phyloP scores from a whole-genome alignment of 2,329 filamentous ascomycete species.

The Daldinia eschscholtzii region DNA sequence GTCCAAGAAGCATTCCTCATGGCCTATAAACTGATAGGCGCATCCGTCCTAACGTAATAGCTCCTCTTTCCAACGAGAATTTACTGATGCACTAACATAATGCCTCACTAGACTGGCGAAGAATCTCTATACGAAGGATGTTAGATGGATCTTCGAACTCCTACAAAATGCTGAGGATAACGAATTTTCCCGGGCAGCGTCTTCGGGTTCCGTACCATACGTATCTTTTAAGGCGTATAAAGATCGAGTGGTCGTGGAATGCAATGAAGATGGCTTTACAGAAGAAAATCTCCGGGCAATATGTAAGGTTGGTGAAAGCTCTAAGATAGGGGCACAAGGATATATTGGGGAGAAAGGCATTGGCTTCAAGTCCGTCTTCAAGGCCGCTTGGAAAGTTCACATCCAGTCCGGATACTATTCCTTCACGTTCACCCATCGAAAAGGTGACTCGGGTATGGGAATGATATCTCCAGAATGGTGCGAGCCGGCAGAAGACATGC shows the following conservation, averaged over 20 bases:
- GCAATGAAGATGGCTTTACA: constrained; percentile 64
- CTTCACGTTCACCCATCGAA: constrained; percentile 58
- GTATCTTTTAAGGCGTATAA: constrained; percentile 55
- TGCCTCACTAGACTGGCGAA: constrained; percentile 55
- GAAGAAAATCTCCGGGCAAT: constrained; percentile 59
- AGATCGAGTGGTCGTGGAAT: constrained; percentile 59
- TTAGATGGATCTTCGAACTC: constrained; percentile 65
- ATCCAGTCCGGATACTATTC: constrained; percentile 60
- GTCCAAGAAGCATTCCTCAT: constrained; percentile 36
- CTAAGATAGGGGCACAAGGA: constrained; percentile 57
- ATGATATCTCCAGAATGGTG: constrained; percentile 64
- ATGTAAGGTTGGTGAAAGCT: constrained; percentile 60
- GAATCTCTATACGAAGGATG: constrained; percentile 58
- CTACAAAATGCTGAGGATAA: constrained; percentile 69
- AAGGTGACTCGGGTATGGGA: constrained; percentile 61
- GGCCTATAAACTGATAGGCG: constrained; percentile 39
- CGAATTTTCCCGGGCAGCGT: constrained; percentile 50
- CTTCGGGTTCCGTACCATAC: constrained; percentile 46
- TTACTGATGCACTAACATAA: constrained; percentile 1
- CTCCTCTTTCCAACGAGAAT: background rate
- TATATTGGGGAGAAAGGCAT: constrained; percentile 66
- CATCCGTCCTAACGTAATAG: constrained; percentile 44
- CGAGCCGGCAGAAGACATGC: constrained; percentile 39
- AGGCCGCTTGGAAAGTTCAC: constrained; percentile 58
- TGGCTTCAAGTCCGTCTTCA: constrained; percentile 66